Conservation (phyloP, 208 protist genomes). For the Wallacemonas sp. region DNA sequence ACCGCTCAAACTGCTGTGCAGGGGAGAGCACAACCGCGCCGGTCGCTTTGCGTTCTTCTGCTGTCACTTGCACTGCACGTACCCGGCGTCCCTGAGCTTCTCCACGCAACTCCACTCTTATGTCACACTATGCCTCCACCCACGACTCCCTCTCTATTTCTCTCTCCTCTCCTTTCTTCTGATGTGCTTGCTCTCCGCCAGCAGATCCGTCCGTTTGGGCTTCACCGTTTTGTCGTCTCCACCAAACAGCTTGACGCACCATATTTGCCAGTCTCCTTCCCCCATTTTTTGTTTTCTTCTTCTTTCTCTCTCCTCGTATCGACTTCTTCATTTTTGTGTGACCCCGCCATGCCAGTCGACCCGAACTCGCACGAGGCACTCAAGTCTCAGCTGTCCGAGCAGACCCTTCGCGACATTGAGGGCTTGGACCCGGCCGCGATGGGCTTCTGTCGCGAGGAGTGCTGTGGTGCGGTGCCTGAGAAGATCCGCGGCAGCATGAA, state of each 20-base stretch:
- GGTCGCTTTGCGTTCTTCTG: too few relatives aligned
- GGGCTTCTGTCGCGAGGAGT: slow-evolving; percentile 88
- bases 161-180: too few relatives aligned
- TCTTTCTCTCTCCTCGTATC: slow-evolving; percentile 2
- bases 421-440: slow-evolving; percentile 69
- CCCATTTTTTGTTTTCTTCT: neutral
- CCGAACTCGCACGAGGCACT: slow-evolving; percentile 66
- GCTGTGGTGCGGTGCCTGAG: slow-evolving; percentile 68
- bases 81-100: too few relatives aligned
- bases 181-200: too few relatives aligned
- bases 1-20: too few relatives aligned
- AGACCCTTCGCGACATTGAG: slow-evolving; percentile 88
- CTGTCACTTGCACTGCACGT: too few relatives aligned
- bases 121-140: too few relatives aligned
- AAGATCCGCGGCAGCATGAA: slow-evolving; percentile 82
- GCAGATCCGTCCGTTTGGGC: too few relatives aligned
- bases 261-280: neutral
- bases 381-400: slow-evolving; percentile 43
- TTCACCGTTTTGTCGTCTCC: too few relatives aligned
- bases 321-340: neutral
- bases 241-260: neutral
- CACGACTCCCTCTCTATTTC: too few relatives aligned
- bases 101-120: too few relatives aligned
- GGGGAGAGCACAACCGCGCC: too few relatives aligned
- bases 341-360: slow-evolving; percentile 21